A percentile compares a stretch with the other conserved stretches of the same genome.
Conservation (phyloP, 192 early-diverging fungal genomes). For the Paraglomus brasilianum region DNA sequence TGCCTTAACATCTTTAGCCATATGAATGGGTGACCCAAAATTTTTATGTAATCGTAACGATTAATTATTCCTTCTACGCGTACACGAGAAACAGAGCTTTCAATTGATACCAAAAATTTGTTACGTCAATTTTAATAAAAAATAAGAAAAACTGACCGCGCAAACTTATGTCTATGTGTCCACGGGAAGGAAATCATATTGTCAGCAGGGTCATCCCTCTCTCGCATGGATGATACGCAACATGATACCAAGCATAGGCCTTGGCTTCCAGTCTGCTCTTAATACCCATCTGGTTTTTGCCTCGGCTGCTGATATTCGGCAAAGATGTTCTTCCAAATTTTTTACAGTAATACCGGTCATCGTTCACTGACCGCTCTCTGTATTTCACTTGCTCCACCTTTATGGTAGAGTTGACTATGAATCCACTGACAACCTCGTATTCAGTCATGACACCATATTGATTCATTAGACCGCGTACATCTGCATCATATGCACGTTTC, state of each 20-base stretch:
- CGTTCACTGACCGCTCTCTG: slow-evolving; percentile 44
- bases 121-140: too few relatives aligned
- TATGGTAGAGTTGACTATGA: slow-evolving; percentile 33
- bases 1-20: too few relatives aligned
- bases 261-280: slow-evolving; percentile 41
- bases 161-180: too few relatives aligned
- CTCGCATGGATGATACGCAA: slow-evolving; percentile 57
- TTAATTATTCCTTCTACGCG: too few relatives aligned
- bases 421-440: slow-evolving; percentile 43
- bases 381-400: slow-evolving; percentile 49
- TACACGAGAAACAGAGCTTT: too few relatives aligned
- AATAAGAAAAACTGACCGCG: too few relatives aligned
- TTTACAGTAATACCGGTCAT: slow-evolving; percentile 41
- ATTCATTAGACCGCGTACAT: slow-evolving; percentile 58
- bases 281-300: slow-evolving; percentile 29
- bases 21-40: too few relatives aligned
- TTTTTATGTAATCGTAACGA: too few relatives aligned
- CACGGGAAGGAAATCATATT: slow-evolving; percentile 50
- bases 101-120: too few relatives aligned
- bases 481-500: slow-evolving; percentile 52
- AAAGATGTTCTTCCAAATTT: slow-evolving; percentile 50
- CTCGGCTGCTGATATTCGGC: not conserved
- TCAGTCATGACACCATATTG: slow-evolving; percentile 58
- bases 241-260: slow-evolving; percentile 72
- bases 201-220: slow-evolving; percentile 33